Base-by-base conservation (phyloP, 208 protist genomes). In the Trypanosomatidae sp. region DNA sequence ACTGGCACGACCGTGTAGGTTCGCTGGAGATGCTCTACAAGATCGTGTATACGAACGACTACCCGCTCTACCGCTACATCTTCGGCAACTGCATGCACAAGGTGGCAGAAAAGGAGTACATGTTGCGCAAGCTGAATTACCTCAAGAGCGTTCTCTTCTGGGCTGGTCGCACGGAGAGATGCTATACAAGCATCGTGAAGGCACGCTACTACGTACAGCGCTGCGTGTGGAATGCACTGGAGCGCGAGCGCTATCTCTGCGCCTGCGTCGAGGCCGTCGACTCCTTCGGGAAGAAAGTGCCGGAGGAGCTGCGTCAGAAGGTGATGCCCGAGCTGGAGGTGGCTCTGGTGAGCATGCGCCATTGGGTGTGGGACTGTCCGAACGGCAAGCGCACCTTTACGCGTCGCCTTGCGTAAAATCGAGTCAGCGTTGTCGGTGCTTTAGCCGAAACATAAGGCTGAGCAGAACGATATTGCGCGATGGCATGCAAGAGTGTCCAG, bases 301-400 rank as follows among this genome's bases (percentile, higher is more conserved):
- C 91, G 9, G 82, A 86, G 70, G 91, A 97, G 79, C 90, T 95
- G 72, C 80, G 82, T 41, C 62, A 76, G 30, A 97, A 97, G 82
- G 86, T 85, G 43, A 85, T 95, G 81, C 79, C 76, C 60, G 91
- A 97, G 81, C 82, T 97, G 59, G 80, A 95, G 73, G 79, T 91
- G 49, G 77, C 90, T 39, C 81, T 97, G 28, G 80, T 86, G 44
- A 91, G 87, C 76, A 85, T 97, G 80, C 93, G 93, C 65, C 93
- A 97, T 83, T 97, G 93, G 93, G 81, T 95, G 49, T 93, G 80
- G 77, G 93, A 95, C 76, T 95, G 89, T 76, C 93, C 93, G n/a
- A 95, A 95, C 68, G 90, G 80, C 62, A 97, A 97, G 85, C 81
- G 89, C 58, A 92, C 85, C 58, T 97, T 90, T 74, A 89, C 83